Evolutionary conservation across 2,329 filamentous ascomycete genomes (phyloP), one percentile per base, ranked within the genome.

Genomic region (Chrysoporthe deuterocubensis): DNA sequence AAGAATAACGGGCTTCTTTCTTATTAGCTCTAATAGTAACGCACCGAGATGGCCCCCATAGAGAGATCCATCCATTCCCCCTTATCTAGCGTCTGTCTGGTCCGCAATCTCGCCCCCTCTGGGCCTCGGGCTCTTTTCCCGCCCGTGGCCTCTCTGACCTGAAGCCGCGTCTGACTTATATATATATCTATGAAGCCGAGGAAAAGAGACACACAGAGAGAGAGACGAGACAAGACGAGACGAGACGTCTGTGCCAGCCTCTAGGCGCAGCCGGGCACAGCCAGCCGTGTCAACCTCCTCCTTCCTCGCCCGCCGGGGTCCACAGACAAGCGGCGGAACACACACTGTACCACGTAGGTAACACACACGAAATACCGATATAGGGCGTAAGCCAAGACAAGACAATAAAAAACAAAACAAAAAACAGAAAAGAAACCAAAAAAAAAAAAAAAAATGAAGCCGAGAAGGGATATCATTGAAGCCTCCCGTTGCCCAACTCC

Each of bases 381-480:
- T 26, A 26, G 26, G 26, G 26, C 26, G 2, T 26, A 26, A 26
- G 26, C 26, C 2, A 44, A 44, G 26, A 26, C 26, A 26, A 26
- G 26, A 26, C 8, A 9, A 44, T 9, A 16, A 44, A 9, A 44
- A 44, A 44, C 8, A 14, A 57, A n/a, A n/a, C n/a, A n/a, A n/a
- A n/a, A 5, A 52, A n/a, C 4, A 26, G n/a, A 44, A 48, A 40
- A 52, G 3, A 4, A 21, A n/a, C 14, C 21, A 21, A 21, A 21
- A 9, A n/a, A 8, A 1, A 46, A 37, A 46, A 48, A 46, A 16
- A 46, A 59, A 67, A 50, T 54, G 4, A 54, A 13, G 3, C 46
- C 54, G 48, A 65, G 56, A 46, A 56, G 62, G 62, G 62, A 68
- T 68, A 68, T 68, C 66, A 44, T 61, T 66, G 46, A 26, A 61